phyloP scores from a whole-genome alignment of 768 basidiomycete genomes.

The Suillus subalutaceus region DNA sequence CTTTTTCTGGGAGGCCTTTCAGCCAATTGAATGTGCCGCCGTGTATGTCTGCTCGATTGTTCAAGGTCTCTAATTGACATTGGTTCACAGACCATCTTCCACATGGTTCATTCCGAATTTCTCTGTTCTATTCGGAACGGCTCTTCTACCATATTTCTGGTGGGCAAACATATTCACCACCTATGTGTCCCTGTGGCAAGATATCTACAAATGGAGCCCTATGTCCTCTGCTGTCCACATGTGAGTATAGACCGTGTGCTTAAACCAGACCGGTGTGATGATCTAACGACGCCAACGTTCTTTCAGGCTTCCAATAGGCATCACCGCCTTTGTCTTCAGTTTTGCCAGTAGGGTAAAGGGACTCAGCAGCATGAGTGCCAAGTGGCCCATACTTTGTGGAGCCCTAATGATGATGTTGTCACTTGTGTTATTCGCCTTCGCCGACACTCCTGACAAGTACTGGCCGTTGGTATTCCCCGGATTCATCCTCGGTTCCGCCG shows the following conservation, averaged over 20 bases:
- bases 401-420: constrained; percentile 37
- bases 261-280: neutral
- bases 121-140: constrained; percentile 36
- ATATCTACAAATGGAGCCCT: constrained; percentile 36
- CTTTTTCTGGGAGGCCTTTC: constrained; percentile 44
- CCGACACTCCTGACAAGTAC: constrained; percentile 38
- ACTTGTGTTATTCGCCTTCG: constrained; percentile 44
- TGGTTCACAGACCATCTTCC: neutral
- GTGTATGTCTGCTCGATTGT: neutral
- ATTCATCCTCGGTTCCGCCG: constrained; percentile 1
- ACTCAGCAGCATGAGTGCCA: constrained; percentile 29
- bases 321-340: constrained; percentile 35
- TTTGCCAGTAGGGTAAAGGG: constrained; percentile 37
- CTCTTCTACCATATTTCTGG: constrained; percentile 44
- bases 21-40: constrained; percentile 40
- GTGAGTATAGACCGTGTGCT: neutral
- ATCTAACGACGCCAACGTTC: neutral
- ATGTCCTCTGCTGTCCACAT: constrained; percentile 41
- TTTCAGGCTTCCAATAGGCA: constrained; percentile 39
- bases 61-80: neutral
- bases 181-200: constrained; percentile 39
- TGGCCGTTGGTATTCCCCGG: constrained; percentile 32
- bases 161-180: constrained; percentile 38
- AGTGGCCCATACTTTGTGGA: constrained; percentile 43
- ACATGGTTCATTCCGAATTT: constrained; percentile 39